Evolutionary conservation across 2,329 filamentous ascomycete species (phyloP), one percentile per base, ranked within the genome.

Genomic region (Samsoniella hepiali): DNA sequence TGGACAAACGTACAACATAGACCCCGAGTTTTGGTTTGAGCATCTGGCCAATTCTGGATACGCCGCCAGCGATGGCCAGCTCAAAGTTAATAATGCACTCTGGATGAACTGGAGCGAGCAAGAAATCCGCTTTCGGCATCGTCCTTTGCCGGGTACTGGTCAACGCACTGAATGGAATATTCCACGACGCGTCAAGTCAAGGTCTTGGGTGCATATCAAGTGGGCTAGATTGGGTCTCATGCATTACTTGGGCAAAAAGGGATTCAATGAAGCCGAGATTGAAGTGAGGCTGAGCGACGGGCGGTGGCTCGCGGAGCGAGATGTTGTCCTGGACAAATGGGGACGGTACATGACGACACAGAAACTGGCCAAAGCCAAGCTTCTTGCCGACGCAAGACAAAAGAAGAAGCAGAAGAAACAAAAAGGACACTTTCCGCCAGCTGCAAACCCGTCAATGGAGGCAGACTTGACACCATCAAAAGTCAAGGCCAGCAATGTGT

Each of bases 1-100:
- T 1, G 71, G 71, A 0, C 71, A 72, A 6, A n/a, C 68, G 1
- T 71, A 70, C 61, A 58, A 66, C 2, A 63, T 72, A 7, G 71
- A 72, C 11, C 68, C 71, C 3, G 71, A 71, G 22, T 72, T 72
- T 34, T 72, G 71, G 71, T 71, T 71, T 45, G 71, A 72, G 22
- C 68, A 72, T 27, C 70, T 72, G 15, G 62, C 67, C 10, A 67
- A 70, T 22, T 72, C 70, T 22, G 68, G 71, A 2, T 72, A 72
- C 36, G 66, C 68, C 7, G 71, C 67, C 36, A 65, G 69, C 54
- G 71, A 72, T 45, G 69, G 71, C 32, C 69, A 70, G 0, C 64
- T 72, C 13, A 72, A 72, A 50, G 51, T 72, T 17, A 71, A 68
- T 49, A 72, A 71, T 11, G 71, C 69, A 15, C 66, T 70, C 1